These are phyloP conservation scores for Microascus cirrosus DNA, from an alignment of 2,329 filamentous ascomycete genomes.

Conservation along the genomic window DNA sequence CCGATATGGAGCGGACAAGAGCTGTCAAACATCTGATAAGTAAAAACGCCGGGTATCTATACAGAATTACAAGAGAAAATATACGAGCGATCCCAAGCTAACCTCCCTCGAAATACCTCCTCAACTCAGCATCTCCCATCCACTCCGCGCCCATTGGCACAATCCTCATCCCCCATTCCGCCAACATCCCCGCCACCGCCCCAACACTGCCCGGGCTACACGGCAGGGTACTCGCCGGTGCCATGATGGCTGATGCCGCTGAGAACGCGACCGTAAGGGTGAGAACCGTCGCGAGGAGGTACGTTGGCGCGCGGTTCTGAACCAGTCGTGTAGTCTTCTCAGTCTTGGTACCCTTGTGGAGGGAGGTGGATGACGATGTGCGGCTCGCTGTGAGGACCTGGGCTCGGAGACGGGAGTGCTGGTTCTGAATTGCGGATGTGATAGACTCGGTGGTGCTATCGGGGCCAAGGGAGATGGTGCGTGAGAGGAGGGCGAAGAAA, in stretches of 20 bases:
- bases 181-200: slow-evolving; percentile 16
- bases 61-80: too few relatives aligned
- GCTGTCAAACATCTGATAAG: too few relatives aligned
- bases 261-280: slow-evolving; percentile 8
- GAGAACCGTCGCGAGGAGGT: slow-evolving; percentile 11
- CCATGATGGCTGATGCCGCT: slow-evolving; percentile 10
- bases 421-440: slow-evolving; percentile 10
- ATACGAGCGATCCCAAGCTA: too few relatives aligned
- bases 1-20: too few relatives aligned
- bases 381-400: slow-evolving; percentile 11
- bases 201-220: slow-evolving; percentile 17
- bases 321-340: slow-evolving; percentile 12
- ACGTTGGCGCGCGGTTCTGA: slow-evolving; percentile 12
- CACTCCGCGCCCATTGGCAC: slow-evolving; percentile 15
- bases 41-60: too few relatives aligned
- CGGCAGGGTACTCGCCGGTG: slow-evolving; percentile 12
- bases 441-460: slow-evolving; percentile 12
- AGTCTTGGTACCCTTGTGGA: slow-evolving; percentile 11
- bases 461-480: background rate
- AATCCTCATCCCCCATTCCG: slow-evolving; percentile 16
- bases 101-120: slow-evolving; percentile 2
- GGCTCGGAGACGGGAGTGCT: slow-evolving; percentile 15
- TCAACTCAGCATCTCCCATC: slow-evolving; percentile 15
- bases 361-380: slow-evolving; percentile 5
- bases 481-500: slow-evolving; percentile 10